A percentile compares a stretch with the other conserved stretches of the same genome.
phyloP scores from a whole-genome alignment of 2,329 filamentous ascomycete genomes.

The Fusarium buxicola region DNA sequence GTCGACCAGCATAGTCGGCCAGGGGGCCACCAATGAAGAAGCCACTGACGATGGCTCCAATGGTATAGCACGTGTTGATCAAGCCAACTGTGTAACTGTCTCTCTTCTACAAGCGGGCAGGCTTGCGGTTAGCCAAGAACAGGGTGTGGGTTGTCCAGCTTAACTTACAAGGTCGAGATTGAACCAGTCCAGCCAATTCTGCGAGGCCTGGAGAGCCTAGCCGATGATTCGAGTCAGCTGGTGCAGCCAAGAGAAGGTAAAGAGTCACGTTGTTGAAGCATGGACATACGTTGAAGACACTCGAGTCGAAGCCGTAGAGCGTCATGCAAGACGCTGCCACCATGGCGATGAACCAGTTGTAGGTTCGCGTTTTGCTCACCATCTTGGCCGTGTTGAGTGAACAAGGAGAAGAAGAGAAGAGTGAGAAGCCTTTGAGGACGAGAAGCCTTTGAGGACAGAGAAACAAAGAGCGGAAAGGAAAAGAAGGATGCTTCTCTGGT shows the following conservation, averaged over 20 bases:
- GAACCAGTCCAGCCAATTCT: constrained; percentile 75
- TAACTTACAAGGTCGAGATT: constrained; percentile 56
- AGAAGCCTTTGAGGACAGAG: constrained; percentile 9
- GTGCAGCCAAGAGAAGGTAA: not conserved
- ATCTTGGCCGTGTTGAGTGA: constrained; percentile 47
- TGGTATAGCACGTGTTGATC: constrained; percentile 77
- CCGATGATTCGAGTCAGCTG: constrained; percentile 13
- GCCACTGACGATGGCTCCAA: constrained; percentile 76
- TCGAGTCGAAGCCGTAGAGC: constrained; percentile 79
- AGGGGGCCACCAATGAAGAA: constrained; percentile 76
- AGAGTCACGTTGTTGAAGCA: not conserved
- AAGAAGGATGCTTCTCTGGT: constrained; percentile 19
- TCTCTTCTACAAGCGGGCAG: constrained; percentile 44
- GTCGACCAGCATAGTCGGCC: constrained; percentile 70
- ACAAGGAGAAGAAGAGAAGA: not conserved
- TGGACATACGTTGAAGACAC: constrained; percentile 72
- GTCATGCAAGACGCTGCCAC: constrained; percentile 81
- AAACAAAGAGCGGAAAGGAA: constrained; percentile 12
- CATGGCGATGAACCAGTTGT: constrained; percentile 68
- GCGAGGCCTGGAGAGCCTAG: constrained; percentile 70
- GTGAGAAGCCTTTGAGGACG: constrained; percentile 7
- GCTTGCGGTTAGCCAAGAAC: not conserved
- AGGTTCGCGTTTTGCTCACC: constrained; percentile 49
- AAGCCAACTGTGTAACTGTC: constrained; percentile 60
- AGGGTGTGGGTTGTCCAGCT: not conserved